Evolutionary conservation across 176 grass and related monocot species (phyloP).

Genomic region (Zea luxurians): DNA sequence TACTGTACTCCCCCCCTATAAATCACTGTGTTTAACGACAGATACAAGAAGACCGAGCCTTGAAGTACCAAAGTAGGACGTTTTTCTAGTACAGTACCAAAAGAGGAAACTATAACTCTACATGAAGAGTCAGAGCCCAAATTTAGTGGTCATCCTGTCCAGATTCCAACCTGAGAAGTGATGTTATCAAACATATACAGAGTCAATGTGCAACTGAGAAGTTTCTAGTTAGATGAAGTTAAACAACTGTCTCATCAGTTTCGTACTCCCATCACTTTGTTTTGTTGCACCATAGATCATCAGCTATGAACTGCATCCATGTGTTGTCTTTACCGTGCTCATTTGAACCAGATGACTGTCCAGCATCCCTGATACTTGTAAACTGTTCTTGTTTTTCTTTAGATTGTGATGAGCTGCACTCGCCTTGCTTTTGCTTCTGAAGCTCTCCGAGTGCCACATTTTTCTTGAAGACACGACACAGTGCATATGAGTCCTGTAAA

Average conservation of each 20-base stretch:
- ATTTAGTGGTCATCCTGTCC: constrained; percentile 38
- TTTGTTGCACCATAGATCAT: constrained; percentile 75
- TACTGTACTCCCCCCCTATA: constrained; percentile 5
- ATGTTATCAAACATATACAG: constrained; percentile 48
- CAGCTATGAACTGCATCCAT: constrained; percentile 98
- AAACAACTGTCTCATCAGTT: constrained; percentile 26
- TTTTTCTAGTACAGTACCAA: constrained; percentile 37
- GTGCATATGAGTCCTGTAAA: constrained; percentile 75
- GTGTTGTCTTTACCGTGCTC: constrained; percentile 88
- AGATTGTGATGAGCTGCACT: constrained; percentile 58
- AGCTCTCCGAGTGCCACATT: constrained; percentile 57
- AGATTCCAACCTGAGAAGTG: constrained; percentile 31
- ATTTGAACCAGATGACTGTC: constrained; percentile 58
- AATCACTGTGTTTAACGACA: constrained; percentile 30
- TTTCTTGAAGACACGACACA: constrained; percentile 99
- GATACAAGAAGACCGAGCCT: constrained; percentile 27
- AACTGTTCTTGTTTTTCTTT: constrained; percentile 56
- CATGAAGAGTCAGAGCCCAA: constrained; percentile 43
- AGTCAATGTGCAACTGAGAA: constrained; percentile 27
- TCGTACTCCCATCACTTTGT: constrained; percentile 46
- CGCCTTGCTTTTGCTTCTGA: constrained; percentile 61
- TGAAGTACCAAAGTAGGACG: constrained; percentile 26
- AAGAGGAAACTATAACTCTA: constrained; percentile 35
- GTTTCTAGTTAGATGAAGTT: constrained; percentile 45
- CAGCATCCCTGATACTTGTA: constrained; percentile 31